Conservation (phyloP, 306 rosid species). For the Sindora glabra region DNA sequence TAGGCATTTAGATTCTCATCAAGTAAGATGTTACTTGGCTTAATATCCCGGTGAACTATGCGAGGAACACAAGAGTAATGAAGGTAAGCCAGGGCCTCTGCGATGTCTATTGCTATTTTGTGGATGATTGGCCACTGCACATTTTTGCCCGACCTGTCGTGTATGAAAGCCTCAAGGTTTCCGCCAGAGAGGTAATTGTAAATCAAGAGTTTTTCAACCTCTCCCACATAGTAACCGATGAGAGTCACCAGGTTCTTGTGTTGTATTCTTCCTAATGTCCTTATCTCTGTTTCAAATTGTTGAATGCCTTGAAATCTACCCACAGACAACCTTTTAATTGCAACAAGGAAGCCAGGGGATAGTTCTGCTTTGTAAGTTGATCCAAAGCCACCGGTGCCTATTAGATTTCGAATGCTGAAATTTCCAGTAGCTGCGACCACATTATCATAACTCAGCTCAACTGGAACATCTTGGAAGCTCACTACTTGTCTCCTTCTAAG, state of each 20-base stretch:
- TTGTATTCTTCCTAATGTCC: conserved; percentile 55
- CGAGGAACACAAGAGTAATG: conserved; percentile 65
- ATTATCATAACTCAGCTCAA: conserved; percentile 43
- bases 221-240: conserved; percentile 60
- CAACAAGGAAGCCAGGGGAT: conserved; percentile 46
- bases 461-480: conserved; percentile 41
- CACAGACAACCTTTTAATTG: conserved; percentile 54
- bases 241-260: conserved; percentile 72
- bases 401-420: conserved; percentile 56
- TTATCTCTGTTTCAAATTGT: conserved; percentile 72
- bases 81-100: conserved; percentile 57
- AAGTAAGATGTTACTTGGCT: conserved; percentile 75
- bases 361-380: conserved; percentile 70
- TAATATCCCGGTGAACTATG: conserved; percentile 67
- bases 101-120: conserved; percentile 60
- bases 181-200: conserved; percentile 72
- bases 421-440: conserved; percentile 45
- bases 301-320: conserved; percentile 65
- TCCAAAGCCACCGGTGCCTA: conserved; percentile 68
- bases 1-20: conserved; percentile 53
- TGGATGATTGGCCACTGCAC: conserved; percentile 45
- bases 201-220: conserved; percentile 57
- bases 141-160: conserved; percentile 32
- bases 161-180: conserved; percentile 61
- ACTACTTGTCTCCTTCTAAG: conserved; percentile 37